Evolutionary conservation across 352 stramenopile genomes (phyloP).

Genomic region (Phytophthora chlamydospora): DNA sequence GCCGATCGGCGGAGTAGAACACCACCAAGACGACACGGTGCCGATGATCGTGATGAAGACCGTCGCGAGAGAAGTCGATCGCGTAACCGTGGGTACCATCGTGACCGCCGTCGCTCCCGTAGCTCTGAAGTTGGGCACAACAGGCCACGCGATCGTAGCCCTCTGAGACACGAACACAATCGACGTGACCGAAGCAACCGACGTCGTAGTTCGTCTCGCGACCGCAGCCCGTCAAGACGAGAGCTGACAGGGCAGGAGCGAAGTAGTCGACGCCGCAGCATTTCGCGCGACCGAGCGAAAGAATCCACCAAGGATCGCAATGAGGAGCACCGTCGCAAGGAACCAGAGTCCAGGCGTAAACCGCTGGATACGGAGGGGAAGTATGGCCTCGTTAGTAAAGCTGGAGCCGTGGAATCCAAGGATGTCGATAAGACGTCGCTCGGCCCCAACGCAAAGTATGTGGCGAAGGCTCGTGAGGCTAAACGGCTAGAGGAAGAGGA

Average conservation of each 20-base stretch:
- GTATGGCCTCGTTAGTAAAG: conserved; percentile 69
- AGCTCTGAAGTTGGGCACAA: conserved; percentile 14
- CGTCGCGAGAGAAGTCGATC: conserved; percentile 26
- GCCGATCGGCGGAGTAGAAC: conserved; percentile 20
- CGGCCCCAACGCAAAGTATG: conserved; percentile 78
- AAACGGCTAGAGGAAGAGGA: conserved; percentile 76
- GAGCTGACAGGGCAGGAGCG: conserved; percentile 10
- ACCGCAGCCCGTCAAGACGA: conserved; percentile 6
- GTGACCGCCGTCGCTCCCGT: conserved; percentile 17
- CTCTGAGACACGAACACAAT: background rate
- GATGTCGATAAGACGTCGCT: conserved; percentile 80
- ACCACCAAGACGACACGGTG: conserved; percentile 18
- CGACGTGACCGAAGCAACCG: background rate
- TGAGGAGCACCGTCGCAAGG: conserved; percentile 12
- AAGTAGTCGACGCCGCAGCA: conserved; percentile 14
- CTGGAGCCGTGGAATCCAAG: conserved; percentile 67
- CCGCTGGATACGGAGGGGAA: conserved; percentile 38
- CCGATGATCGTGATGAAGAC: conserved; percentile 8
- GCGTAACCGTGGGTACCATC: conserved; percentile 16
- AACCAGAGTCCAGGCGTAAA: conserved; percentile 30
- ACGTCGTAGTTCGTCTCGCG: background rate
- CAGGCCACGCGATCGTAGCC: conserved; percentile 25
- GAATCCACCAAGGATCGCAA: conserved; percentile 1
- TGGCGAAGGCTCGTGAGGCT: conserved; percentile 73
- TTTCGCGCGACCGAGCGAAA: conserved; percentile 14